A percentile compares a stretch with the other conserved stretches of the same genome.
Conservation (phyloP, 345 rosid genomes). For the Leavenworthia alabamica region DNA sequence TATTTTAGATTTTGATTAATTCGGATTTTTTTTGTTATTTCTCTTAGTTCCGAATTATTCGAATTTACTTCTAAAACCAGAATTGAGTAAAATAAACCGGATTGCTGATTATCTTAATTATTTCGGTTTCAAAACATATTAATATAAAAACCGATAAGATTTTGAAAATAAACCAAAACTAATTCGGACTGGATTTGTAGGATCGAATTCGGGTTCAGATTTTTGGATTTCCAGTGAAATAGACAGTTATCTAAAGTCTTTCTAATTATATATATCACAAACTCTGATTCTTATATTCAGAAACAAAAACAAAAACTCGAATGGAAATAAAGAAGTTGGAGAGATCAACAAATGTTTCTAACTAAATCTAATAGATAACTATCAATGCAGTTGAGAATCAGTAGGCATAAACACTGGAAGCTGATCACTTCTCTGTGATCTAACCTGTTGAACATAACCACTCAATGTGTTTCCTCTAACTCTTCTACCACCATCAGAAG, state of each 20-base stretch:
- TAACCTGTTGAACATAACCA: slow-evolving; percentile 46
- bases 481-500: slow-evolving; percentile 16
- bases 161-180: no score
- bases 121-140: no score
- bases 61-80: no score
- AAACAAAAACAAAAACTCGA: slow-evolving; percentile 5
- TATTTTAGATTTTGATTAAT: no score
- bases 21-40: no score
- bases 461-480: slow-evolving; percentile 42
- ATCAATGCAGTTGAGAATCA: slow-evolving; percentile 48
- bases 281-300: not conserved
- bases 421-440: slow-evolving; percentile 69
- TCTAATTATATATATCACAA: not conserved
- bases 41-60: no score
- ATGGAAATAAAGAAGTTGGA: not conserved
- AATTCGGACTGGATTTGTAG: no score
- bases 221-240: no score
- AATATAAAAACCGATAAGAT: no score
- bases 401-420: slow-evolving; percentile 82
- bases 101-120: no score
- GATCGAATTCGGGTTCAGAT: no score
- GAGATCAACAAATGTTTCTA: slow-evolving; percentile 24
- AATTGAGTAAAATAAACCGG: no score
- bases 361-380: slow-evolving; percentile 41
- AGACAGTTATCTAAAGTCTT: not conserved